Base-by-base conservation (phyloP, 768 basidiomycete species). In the Suillus decipiens region DNA sequence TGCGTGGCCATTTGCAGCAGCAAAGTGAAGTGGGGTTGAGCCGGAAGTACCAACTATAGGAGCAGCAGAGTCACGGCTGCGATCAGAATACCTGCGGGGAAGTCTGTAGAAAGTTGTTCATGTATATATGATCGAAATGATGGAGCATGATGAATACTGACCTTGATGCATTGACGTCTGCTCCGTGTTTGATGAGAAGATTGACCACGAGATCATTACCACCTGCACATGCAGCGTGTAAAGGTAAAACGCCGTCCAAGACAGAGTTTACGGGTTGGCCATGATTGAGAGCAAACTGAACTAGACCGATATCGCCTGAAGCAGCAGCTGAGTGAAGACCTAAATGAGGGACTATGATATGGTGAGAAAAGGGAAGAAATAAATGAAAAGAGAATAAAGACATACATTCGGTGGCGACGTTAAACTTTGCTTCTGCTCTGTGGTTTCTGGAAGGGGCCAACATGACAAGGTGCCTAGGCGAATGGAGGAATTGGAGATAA, bases 121-220 rank as follows among this genome's bases (percentile, higher is more conserved):
- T 55, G 56, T 50, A 56, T 56, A 57, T 55, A 59, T 56, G 63
- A 64, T 66, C 34, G 3, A 2, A 37, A 39, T 12, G 19, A 41
- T 41, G 24, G 22, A 9, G 11, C 3, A 41, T 24, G 55, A 17
- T 6, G 24, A 28, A 28, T 17, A 74, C 84, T 64, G 60, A 92
- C 92, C 96, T 87, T 60, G 94, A 90, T 5, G 95, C 95, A 76
- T 99, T 99, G 36, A 98, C 96, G 73, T 99, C 97, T n/a, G 97
- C 97, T 24, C 97, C 96, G 63, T 88, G 81, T 65, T 97, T 93
- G 70, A 99, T 90, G 53, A 99, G 79, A 66, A 96, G 82, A 70
- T 87, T 85, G 45, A 99, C 95, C 50, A 98, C 92, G 62, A 88
- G 84, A 61, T 91, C 92, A 71, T 87, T 92, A 2, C 97, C 97